Conservation (phyloP, 192 early-diverging fungal species). For the Rhizophagus sp. region DNA sequence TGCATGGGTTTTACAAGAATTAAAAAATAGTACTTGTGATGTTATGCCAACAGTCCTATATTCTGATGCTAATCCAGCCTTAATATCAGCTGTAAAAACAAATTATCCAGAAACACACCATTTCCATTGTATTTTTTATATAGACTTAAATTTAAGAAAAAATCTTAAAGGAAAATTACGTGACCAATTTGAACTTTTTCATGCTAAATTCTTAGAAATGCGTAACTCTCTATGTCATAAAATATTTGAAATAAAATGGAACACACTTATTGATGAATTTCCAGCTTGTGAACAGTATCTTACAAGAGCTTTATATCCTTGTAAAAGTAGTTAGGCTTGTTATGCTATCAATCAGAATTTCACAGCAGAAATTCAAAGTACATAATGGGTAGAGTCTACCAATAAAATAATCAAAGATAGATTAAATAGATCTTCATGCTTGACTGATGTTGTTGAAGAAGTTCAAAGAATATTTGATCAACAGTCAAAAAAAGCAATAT, state of each 20-base stretch:
- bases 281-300: not conserved
- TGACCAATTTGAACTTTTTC: not conserved
- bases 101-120: not conserved
- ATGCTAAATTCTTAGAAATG: not conserved
- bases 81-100: not conserved
- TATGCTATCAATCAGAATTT: not conserved
- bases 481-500: not conserved
- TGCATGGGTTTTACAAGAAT: not conserved
- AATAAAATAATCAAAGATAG: not conserved
- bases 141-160: not conserved
- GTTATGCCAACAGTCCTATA: not conserved
- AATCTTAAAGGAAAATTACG: not conserved
- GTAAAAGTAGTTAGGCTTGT: not conserved
- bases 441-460: not conserved
- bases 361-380: not conserved
- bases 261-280: not conserved
- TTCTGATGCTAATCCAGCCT: not conserved
- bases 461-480: not conserved
- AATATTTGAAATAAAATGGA: not conserved
- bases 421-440: not conserved
- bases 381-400: not conserved
- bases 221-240: not conserved
- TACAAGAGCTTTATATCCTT: not conserved
- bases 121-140: not conserved
- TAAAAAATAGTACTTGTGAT: not conserved